These are phyloP conservation scores for Solanum etuberosum DNA, from an alignment of 257 asterid species.

Conservation along the genomic window DNA sequence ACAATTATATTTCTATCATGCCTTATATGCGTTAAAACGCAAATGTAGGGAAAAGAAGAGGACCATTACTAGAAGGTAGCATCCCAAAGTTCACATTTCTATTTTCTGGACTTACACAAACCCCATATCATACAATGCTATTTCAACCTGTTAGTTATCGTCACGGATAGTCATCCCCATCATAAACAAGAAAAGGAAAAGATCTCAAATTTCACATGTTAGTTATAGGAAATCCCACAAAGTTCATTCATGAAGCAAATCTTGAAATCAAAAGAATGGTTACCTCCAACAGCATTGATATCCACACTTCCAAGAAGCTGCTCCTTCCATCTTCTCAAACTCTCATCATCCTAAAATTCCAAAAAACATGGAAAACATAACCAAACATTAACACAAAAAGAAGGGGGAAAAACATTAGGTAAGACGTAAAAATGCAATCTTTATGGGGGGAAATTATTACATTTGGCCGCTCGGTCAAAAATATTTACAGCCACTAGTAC, in stretches of 20 bases:
- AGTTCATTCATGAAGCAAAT: neutral
- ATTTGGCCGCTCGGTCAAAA: neutral
- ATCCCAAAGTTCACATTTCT: neutral
- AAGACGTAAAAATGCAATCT: neutral
- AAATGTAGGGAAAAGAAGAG: neutral
- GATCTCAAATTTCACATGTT: neutral
- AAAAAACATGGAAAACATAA: neutral
- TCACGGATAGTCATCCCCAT: neutral
- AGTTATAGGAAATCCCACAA: neutral
- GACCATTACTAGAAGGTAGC: neutral
- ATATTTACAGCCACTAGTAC: neutral
- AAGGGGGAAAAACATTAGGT: neutral
- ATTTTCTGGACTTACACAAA: neutral
- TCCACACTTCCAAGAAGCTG: conserved; percentile 67
- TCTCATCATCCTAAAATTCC: conserved; percentile 50
- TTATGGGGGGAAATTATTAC: neutral
- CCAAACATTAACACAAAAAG: neutral
- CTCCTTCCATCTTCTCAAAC: conserved; percentile 68
- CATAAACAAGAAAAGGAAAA: neutral
- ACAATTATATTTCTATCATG: neutral
- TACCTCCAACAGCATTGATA: conserved; percentile 45
- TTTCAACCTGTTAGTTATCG: neutral
- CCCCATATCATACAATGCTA: neutral
- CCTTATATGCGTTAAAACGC: neutral
- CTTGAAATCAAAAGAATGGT: neutral